These are phyloP conservation scores for Leucaena leucocephala DNA, from an alignment of 306 rosid genomes.

Conservation along the genomic window DNA sequence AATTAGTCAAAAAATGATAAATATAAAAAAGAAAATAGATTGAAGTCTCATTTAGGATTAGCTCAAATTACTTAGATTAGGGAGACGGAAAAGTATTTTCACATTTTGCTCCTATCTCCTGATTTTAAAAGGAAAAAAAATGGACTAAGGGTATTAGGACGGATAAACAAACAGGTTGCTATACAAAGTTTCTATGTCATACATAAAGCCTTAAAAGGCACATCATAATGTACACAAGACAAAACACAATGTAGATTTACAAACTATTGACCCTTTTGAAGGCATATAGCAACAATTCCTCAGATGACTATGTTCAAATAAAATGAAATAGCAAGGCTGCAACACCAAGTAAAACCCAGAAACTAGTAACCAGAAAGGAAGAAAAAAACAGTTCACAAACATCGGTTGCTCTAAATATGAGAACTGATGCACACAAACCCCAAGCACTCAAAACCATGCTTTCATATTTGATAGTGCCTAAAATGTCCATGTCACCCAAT, in stretches of 20 bases:
- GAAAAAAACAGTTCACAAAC: slow-evolving; percentile 10
- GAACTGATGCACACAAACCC: slow-evolving; percentile 6
- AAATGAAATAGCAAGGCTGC: neutral
- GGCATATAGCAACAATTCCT: neutral
- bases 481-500: slow-evolving; percentile 1
- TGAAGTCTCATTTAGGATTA: neutral
- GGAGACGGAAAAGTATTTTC: neutral
- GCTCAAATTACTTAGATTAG: too few relatives aligned
- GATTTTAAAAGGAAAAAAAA: neutral
- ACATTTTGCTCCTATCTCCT: neutral
- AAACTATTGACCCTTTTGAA: neutral
- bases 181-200: neutral
- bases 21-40: too few relatives aligned
- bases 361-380: neutral
- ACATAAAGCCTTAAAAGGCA: neutral
- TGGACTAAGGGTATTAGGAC: neutral
- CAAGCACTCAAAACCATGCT: slow-evolving; percentile 34
- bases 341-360: neutral
- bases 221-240: neutral
- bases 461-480: neutral
- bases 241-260: neutral
- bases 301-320: neutral
- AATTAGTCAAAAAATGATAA: too few relatives aligned
- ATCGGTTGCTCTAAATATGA: neutral
- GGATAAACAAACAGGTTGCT: neutral